These are phyloP conservation scores for Boechera stricta DNA, from an alignment of 345 rosid species.

Conservation along the genomic window DNA sequence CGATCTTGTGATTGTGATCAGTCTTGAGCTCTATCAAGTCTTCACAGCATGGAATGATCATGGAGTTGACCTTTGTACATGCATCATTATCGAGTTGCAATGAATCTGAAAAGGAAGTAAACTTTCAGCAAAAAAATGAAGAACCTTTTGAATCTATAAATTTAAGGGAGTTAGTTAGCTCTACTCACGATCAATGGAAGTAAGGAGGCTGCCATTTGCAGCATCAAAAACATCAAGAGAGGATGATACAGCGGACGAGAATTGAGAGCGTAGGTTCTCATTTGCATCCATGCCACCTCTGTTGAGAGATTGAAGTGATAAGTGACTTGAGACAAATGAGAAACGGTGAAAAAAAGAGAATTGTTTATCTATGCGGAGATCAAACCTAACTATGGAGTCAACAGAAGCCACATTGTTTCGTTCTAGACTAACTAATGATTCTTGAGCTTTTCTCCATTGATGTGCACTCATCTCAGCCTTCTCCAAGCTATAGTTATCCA, in stretches of 20 bases:
- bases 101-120: conserved; percentile 60
- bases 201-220: conserved; percentile 66
- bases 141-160: neutral
- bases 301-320: conserved; percentile 27
- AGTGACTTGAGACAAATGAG: conserved; percentile 14
- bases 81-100: conserved; percentile 91
- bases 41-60: conserved; percentile 78
- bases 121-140: neutral
- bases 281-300: conserved; percentile 88
- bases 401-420: conserved; percentile 83
- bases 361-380: conserved; percentile 18
- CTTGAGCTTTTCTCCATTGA: conserved; percentile 92
- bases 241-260: conserved; percentile 79
- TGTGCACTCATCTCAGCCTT: conserved; percentile 78
- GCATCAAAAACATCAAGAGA: conserved; percentile 67
- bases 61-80: conserved; percentile 77
- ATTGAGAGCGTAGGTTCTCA: conserved; percentile 61
- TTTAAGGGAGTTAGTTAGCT: conserved; percentile 10
- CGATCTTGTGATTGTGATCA: conserved; percentile 81
- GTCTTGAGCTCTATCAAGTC: conserved; percentile 84
- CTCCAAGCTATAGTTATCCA: conserved; percentile 59
- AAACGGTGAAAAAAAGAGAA: neutral
- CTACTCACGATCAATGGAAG: conserved; percentile 82
- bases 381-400: conserved; percentile 83
- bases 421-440: conserved; percentile 80